Base-by-base conservation (phyloP, 2,329 filamentous ascomycete species). In the Exophiala dermatitidis region DNA sequence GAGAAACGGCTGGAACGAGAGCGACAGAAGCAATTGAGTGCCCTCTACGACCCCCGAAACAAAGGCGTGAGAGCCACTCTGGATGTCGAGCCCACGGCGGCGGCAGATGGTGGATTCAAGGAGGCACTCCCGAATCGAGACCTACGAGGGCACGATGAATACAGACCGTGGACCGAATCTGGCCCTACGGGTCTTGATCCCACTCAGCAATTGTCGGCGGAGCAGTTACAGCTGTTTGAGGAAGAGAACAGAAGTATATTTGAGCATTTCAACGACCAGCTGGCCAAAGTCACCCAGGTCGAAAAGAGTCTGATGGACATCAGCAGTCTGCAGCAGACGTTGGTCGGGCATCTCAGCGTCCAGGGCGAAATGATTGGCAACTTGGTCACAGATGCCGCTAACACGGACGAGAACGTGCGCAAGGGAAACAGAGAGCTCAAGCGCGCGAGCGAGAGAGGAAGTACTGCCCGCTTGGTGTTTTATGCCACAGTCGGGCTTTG, bases 241-340 rank as follows among this genome's bases (percentile, higher is more conserved):
- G 81, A 89, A 70, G 90, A 94, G 66, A 96, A 97, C 67, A 84
- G 90, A 69, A 84, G 88, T 59, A 90, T 98, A 84, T 77, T 97
- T 63, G 87, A 86, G 69, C 88, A 95, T 70, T 95, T 94, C 69
- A 89, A 96, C 70, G 89, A 86, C 71, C 90, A 88, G n/a, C 74
- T 97, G 67, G 86, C 90, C 69, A 93, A 97, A 78, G 89, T 97
- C 61, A 87, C 86, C 88, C 94, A 80, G 29, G 90, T 90, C 0
- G 90, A 98, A 69, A 88, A 87, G 67, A 95, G 90, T 0, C 78
- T 98, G 4, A 71, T 95, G 2, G 93, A 98, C 68, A 96, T 98
- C 59, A 86, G 89, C 5, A 90, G 95, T 66, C 76, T 98, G 48
- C 93, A 98, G 68, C 88, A 87, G 51, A 84, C 91, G 50, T 83